Evolutionary conservation across 257 asterid species (phyloP), one percentile per base, ranked within the genome.

Genomic region (Fraxinus pennsylvanica): DNA sequence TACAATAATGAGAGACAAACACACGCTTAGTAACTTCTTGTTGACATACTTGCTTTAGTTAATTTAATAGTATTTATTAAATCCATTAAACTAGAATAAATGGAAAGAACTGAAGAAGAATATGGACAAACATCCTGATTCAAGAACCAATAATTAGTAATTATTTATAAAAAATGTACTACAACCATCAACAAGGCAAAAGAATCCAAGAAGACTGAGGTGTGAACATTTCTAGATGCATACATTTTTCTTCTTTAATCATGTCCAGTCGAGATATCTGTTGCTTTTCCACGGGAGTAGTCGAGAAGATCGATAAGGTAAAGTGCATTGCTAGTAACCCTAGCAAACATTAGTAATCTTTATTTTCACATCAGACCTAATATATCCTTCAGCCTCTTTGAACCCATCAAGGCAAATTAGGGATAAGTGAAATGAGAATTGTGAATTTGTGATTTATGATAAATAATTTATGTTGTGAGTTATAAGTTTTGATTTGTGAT

Each of bases 241-340:
- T 6, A 38, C 43, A 8, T 38, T 38, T 47, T 17, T 61, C 68
- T 61, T 61, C 68, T 9, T 22, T 21, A 61, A 21, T 21, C 10
- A 7, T 59, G 67, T 21, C 7, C 32, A 7, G 33, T 61, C 17
- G 67, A 59, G 67, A 61, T 61, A 6, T 61, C 17, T 9, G 7
- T 2, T 9, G 10, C 9, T 22, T 61, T 61, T 7, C 30, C 33
- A 7, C 14, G 68, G 4, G 65, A 6, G 6, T 85, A 77, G 39
- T 90, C 95, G 6, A 92, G 88, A 61, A 83, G 89, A 78, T 88
- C 91, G 77, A 95, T 87, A n/a, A 95, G 88, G 69, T 91, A 93
- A 0, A 95, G 93, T 0, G 99, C 99, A 86, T 95, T 95, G 65
- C 99, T 95, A 50, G 98, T 93, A 59, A 91, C 93, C 74, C 91